Evolutionary conservation across 2,329 filamentous ascomycete species (phyloP), one percentile per base, ranked within the genome.

Genomic region (Dactylella cylindrospora): DNA sequence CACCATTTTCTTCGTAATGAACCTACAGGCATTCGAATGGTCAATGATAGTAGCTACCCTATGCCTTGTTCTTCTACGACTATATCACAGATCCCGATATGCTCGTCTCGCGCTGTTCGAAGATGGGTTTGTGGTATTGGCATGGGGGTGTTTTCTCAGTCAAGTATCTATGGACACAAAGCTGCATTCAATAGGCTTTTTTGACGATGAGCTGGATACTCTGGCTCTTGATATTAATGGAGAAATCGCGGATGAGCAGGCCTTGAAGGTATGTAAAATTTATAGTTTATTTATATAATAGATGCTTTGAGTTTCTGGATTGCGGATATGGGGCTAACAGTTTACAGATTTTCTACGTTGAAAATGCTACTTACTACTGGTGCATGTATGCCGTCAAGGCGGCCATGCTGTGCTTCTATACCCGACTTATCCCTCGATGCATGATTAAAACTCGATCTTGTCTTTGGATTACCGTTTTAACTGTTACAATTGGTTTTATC

Each of bases 21-120:
- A n/a, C n/a, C n/a, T 22, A 3, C 36, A 62, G 57, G 57, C 43
- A 33, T 49, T 62, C 19, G 57, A 62, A 54, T 62, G 57, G 57
- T 53, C 57, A 3, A 62, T 54, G 44, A 49, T 54, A 44, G 41
- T 36, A 7, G 49, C 31, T 6, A 62, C 49, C 3, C 25, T 54
- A 3, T 44, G 25, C 9, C 23, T 62, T 1, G 57, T 54, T 7
- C 32, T 54, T 10, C 31, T 62, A 15, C 57, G 57, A n/a, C 32
- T 62, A 10, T 62, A 54, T 19, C 25, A 40, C 29, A 46, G 57
- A 32, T 22, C 44, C 3, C 41, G 35, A 38, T 31, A 45, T 15
- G 38, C 43, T 3, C 23, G 33, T 6, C 35, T 62, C 26, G n/a
- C 57, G 2, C 20, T 62, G 8, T 54, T 54, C 19, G 57, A 54